A percentile compares a stretch with the other conserved stretches of the same genome.
Evolutionary conservation across 2,329 filamentous ascomycete species (phyloP).

Genomic region (Zasmidium cellare): DNA sequence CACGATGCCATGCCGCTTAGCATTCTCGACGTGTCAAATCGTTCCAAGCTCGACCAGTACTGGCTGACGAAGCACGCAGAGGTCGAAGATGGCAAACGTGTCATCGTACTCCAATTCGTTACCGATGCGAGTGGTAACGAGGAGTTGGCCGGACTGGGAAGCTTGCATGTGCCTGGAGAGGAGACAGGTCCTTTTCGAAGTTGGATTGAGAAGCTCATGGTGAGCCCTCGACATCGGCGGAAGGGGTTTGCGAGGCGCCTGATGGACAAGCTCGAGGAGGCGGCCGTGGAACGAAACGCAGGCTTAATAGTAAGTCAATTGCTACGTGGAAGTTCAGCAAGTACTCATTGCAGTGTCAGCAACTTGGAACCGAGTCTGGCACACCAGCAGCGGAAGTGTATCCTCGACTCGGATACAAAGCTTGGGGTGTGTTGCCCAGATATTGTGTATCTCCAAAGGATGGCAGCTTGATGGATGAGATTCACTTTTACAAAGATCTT

Average conservation of each 20-base stretch:
- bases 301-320: slow-evolving; percentile 54
- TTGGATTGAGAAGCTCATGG: slow-evolving; percentile 59
- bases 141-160: slow-evolving; percentile 60
- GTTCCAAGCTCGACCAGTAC: slow-evolving; percentile 49
- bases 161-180: slow-evolving; percentile 50
- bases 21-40: slow-evolving; percentile 52
- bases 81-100: slow-evolving; percentile 45
- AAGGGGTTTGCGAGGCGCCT: slow-evolving; percentile 55
- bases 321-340: not conserved
- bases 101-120: slow-evolving; percentile 47
- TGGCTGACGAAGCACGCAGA: slow-evolving; percentile 58
- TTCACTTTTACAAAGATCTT: slow-evolving; percentile 63
- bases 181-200: slow-evolving; percentile 60
- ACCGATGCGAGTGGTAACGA: slow-evolving; percentile 4
- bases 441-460: slow-evolving; percentile 52
- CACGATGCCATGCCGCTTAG: slow-evolving; percentile 58
- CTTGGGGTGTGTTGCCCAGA: slow-evolving; percentile 57
- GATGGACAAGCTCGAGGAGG: slow-evolving; percentile 56
- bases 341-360: slow-evolving; percentile 33
- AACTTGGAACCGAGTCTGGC: slow-evolving; percentile 55
- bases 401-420: slow-evolving; percentile 57
- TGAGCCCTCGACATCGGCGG: slow-evolving; percentile 53
- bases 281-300: slow-evolving; percentile 52
- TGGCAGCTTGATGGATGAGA: slow-evolving; percentile 52
- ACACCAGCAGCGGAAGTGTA: slow-evolving; percentile 57